phyloP scores from a whole-genome alignment of 1,284 basidiomycete genomes.

The Polyporus tsugae region DNA sequence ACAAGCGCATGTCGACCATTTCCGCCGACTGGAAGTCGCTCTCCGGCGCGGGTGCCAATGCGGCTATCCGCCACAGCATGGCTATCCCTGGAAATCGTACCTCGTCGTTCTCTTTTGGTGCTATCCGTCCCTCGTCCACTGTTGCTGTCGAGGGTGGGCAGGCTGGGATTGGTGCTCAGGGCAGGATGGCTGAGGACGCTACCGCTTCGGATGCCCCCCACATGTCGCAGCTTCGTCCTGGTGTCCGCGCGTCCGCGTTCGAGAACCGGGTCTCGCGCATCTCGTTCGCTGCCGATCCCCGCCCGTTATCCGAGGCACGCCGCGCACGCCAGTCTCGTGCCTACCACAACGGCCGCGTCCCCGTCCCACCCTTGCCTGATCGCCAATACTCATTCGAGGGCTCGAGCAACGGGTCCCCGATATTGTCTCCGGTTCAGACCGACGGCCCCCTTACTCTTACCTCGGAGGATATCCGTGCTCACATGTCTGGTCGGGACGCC shows the following conservation, averaged over 20 bases:
- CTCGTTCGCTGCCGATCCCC: constrained; percentile 76
- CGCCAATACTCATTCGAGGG: constrained; percentile 48
- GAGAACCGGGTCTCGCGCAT: constrained; percentile 60
- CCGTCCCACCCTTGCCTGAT: constrained; percentile 55
- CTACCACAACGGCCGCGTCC: constrained; percentile 63
- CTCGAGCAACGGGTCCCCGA: constrained; percentile 42
- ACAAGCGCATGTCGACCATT: constrained; percentile 86
- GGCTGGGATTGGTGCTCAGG: constrained; percentile 51
- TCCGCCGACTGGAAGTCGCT: constrained; percentile 81
- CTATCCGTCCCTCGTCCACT: constrained; percentile 59
- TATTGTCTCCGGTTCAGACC: constrained; percentile 73
- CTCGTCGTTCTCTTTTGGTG: constrained; percentile 65
- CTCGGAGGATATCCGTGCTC: constrained; percentile 66
- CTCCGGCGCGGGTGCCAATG: constrained; percentile 73
- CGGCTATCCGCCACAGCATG: constrained; percentile 77
- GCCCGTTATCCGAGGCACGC: constrained; percentile 67
- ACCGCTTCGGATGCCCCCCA: constrained; percentile 41
- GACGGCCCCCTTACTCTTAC: constrained; percentile 71
- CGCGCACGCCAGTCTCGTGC: constrained; percentile 55
- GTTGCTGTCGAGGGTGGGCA: constrained; percentile 55
- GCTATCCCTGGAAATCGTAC: constrained; percentile 55
- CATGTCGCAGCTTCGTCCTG: constrained; percentile 63
- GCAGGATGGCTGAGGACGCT: constrained; percentile 36
- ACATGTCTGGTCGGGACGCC: constrained; percentile 42
- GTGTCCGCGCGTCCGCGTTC: constrained; percentile 47